phyloP scores from a whole-genome alignment of 2,329 filamentous ascomycete genomes.

The Fusarium subglutinans region DNA sequence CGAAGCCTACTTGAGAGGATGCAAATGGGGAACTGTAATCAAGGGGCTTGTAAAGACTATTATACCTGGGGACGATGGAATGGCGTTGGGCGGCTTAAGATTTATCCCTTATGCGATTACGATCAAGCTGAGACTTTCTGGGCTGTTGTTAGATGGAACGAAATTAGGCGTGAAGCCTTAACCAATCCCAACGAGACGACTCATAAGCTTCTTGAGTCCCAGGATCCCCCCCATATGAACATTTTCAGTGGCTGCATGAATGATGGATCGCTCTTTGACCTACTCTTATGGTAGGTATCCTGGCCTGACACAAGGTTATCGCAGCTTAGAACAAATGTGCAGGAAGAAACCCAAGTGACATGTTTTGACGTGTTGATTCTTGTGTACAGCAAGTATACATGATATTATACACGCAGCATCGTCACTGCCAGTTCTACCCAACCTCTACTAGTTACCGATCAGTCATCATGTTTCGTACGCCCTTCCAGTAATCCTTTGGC shows the following conservation, averaged over 20 bases:
- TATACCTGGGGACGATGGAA: constrained; percentile 29
- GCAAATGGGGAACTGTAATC: neutral
- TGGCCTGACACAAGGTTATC: neutral
- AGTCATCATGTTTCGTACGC: constrained; percentile 84
- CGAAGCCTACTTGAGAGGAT: constrained; percentile 45
- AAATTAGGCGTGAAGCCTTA: constrained; percentile 21
- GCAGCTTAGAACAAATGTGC: neutral
- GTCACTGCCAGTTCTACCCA: constrained; percentile 18
- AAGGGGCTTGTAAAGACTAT: constrained; percentile 34
- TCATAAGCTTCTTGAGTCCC: constrained; percentile 17
- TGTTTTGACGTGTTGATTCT: constrained; percentile 24
- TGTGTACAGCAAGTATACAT: constrained; percentile 46
- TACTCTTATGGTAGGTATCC: neutral
- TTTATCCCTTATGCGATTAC: constrained; percentile 39
- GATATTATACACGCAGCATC: constrained; percentile 43
- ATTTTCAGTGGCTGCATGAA: neutral
- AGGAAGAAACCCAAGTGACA: neutral
- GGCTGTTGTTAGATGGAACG: constrained; percentile 22
- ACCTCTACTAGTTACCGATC: constrained; percentile 65
- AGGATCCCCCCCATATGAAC: constrained; percentile 10
- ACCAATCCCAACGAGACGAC: constrained; percentile 20
- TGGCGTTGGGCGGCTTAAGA: constrained; percentile 42
- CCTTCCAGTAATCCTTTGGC: constrained; percentile 73
- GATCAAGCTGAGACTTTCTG: constrained; percentile 28
- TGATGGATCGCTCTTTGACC: neutral